These are phyloP conservation scores for Tricholoma sp. DNA, from an alignment of 768 basidiomycete species.

Conservation along the genomic window DNA sequence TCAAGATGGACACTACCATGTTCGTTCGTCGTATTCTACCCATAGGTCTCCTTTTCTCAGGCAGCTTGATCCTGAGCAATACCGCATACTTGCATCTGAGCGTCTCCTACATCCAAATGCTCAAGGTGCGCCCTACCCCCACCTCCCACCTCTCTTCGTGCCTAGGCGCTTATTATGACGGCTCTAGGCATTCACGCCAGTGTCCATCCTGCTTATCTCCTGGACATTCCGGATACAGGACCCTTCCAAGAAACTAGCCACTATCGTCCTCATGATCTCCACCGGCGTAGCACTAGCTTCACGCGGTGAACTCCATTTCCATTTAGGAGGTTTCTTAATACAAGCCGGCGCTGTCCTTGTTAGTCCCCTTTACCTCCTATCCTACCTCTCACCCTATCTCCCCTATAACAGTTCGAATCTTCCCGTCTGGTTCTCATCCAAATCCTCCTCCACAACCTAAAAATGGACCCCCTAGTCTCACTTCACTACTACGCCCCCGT, in stretches of 20 bases:
- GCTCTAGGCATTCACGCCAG: constrained; percentile 78
- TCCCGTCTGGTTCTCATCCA: constrained; percentile 96
- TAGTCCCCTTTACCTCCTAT: constrained; percentile 26
- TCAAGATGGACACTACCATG: constrained; percentile 73
- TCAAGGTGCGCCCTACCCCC: constrained; percentile 77
- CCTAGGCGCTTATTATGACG: neutral
- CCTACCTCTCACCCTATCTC: neutral
- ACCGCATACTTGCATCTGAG: constrained; percentile 89
- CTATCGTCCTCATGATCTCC: constrained; percentile 91
- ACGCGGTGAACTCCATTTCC: constrained; percentile 82
- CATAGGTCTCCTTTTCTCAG: constrained; percentile 91
- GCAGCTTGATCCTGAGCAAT: constrained; percentile 85
- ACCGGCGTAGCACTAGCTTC: constrained; percentile 86
- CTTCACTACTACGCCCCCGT: constrained; percentile 96
- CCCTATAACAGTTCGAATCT: constrained; percentile 69
- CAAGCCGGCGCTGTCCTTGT: constrained; percentile 85
- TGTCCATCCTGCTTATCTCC: constrained; percentile 89
- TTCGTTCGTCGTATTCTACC: constrained; percentile 86
- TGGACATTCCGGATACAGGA: constrained; percentile 88
- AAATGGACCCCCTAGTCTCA: constrained; percentile 96
- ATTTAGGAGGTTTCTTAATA: constrained; percentile 79
- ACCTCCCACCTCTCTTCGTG: too few species aligned
- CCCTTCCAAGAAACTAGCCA: constrained; percentile 70
- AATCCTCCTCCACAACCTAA: constrained; percentile 87
- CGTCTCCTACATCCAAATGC: constrained; percentile 96